These are phyloP conservation scores for Aristolochia californica DNA, from an alignment of 164 flowering plant genomes.

Conservation along the genomic window DNA sequence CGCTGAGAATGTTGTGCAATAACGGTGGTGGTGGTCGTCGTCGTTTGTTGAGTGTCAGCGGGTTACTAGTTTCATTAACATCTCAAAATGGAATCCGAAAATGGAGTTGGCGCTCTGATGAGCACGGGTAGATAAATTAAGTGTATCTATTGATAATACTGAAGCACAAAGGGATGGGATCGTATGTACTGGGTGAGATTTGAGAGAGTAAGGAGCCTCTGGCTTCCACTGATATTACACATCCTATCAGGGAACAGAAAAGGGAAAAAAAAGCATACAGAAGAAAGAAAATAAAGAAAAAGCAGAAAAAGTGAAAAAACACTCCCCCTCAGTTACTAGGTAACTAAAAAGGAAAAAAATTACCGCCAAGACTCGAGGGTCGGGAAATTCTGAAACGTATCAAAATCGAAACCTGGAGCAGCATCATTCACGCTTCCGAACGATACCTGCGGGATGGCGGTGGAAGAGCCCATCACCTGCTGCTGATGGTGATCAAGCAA, in stretches of 20 bases:
- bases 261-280: background rate
- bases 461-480: slow-evolving; percentile 14
- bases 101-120: too few relatives aligned
- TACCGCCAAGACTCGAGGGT: slow-evolving; percentile 78
- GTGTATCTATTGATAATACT: too few relatives aligned
- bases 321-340: slow-evolving; percentile 12
- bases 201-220: background rate
- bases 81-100: too few relatives aligned
- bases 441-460: slow-evolving; percentile 9
- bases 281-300: too few relatives aligned
- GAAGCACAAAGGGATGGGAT: too few relatives aligned
- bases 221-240: too few relatives aligned
- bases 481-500: slow-evolving; percentile 29
- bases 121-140: too few relatives aligned
- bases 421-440: slow-evolving; percentile 1
- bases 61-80: too few relatives aligned
- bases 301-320: background rate
- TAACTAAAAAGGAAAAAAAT: slow-evolving; percentile 10
- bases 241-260: background rate
- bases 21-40: too few relatives aligned
- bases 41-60: too few relatives aligned
- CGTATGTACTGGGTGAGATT: background rate
- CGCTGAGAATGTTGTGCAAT: too few relatives aligned
- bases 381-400: slow-evolving; percentile 46
- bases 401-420: slow-evolving; percentile 24